phyloP scores from a whole-genome alignment of 2,329 filamentous ascomycete species.

The Aspergillus sclerotialis region DNA sequence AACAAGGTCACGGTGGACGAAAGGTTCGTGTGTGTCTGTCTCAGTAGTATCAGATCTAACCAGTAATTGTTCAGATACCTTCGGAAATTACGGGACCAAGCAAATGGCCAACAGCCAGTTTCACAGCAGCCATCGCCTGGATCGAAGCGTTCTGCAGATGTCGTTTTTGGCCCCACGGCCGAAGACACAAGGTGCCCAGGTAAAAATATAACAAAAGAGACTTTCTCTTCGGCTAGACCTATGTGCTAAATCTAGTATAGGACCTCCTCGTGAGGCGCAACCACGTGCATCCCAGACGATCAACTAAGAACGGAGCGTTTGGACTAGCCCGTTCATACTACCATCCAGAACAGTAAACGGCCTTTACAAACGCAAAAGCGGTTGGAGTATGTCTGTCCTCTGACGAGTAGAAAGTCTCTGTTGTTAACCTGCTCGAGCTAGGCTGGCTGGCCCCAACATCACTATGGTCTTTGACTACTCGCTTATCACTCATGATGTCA shows the following conservation, averaged over 20 bases:
- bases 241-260: background rate
- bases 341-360: constrained; percentile 11
- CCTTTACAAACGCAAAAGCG: constrained; percentile 10
- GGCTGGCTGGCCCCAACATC: constrained; percentile 18
- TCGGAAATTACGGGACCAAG: constrained; percentile 13
- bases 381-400: constrained; percentile 34
- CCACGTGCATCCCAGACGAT: background rate
- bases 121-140: constrained; percentile 9
- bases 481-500: constrained; percentile 15
- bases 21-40: constrained; percentile 15
- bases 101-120: no score
- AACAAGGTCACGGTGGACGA: constrained; percentile 26
- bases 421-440: background rate
- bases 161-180: constrained; percentile 5
- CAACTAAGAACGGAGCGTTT: constrained; percentile 9
- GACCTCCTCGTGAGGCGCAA: background rate
- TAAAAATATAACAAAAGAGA: background rate
- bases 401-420: background rate
- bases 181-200: background rate
- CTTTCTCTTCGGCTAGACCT: background rate
- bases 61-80: constrained; percentile 5
- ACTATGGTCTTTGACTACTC: constrained; percentile 17
- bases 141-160: constrained; percentile 22
- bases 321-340: constrained; percentile 15
- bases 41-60: background rate